phyloP scores from a whole-genome alignment of 2,329 filamentous ascomycete genomes.

The Diplodia sapinea region DNA sequence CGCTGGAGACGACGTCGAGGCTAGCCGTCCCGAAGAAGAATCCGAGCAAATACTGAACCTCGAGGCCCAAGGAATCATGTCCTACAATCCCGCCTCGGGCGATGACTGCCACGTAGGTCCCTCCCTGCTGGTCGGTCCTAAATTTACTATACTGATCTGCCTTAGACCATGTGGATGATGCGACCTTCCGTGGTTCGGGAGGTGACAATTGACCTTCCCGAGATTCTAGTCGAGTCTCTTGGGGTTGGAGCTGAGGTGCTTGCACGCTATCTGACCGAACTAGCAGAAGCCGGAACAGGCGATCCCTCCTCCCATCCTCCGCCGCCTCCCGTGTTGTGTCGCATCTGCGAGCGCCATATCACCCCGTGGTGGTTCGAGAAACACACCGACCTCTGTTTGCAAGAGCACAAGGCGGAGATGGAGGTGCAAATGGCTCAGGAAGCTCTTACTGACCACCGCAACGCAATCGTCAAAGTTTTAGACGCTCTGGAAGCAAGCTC shows the following conservation, averaged over 20 bases:
- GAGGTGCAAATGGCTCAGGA: slow-evolving; percentile 97
- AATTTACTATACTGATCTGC: slow-evolving; percentile 36
- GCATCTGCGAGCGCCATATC: slow-evolving; percentile 96
- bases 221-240: slow-evolving; percentile 86
- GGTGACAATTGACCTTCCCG: slow-evolving; percentile 93
- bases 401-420: slow-evolving; percentile 96
- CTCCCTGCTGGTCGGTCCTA: neutral
- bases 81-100: slow-evolving; percentile 86
- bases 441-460: slow-evolving; percentile 86
- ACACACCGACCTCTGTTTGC: slow-evolving; percentile 92
- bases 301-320: slow-evolving; percentile 78
- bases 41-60: slow-evolving; percentile 69
- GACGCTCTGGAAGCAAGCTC: slow-evolving; percentile 85
- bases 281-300: slow-evolving; percentile 82
- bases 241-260: slow-evolving; percentile 94
- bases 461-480: slow-evolving; percentile 91
- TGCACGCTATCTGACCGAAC: slow-evolving; percentile 86
- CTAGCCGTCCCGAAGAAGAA: slow-evolving; percentile 40
- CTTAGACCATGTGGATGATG: slow-evolving; percentile 99
- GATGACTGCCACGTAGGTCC: slow-evolving; percentile 84
- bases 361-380: slow-evolving; percentile 99
- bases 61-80: slow-evolving; percentile 97
- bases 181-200: slow-evolving; percentile 88
- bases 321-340: slow-evolving; percentile 84
- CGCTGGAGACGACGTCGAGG: slow-evolving; percentile 42